Evolutionary conservation across 192 early-diverging fungal species (phyloP).

Genomic region (Backusella australiensis): DNA sequence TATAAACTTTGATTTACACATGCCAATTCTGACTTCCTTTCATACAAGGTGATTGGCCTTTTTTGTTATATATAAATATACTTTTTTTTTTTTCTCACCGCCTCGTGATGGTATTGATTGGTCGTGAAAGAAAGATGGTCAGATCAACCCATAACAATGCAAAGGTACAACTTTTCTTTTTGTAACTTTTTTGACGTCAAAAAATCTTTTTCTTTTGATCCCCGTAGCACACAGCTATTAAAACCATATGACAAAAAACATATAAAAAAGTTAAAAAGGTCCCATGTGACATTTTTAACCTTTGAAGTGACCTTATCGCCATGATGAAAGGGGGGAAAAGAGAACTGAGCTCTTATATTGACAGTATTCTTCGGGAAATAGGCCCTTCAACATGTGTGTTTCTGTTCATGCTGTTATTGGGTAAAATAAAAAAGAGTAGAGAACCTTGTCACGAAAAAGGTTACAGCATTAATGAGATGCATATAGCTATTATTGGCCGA

Average conservation of each 20-base stretch:
- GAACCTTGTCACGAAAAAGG: background rate
- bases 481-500: background rate
- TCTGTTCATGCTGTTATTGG: background rate
- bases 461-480: slow-evolving; percentile 2
- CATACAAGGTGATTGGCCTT: background rate
- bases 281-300: background rate
- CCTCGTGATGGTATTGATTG: background rate
- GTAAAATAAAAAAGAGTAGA: background rate
- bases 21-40: background rate
- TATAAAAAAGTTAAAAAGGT: background rate
- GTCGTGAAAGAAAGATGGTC: background rate
- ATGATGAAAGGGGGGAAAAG: background rate
- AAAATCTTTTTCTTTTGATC: background rate
- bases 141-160: background rate
- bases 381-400: background rate
- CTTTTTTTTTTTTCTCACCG: background rate
- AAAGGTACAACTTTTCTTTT: background rate
- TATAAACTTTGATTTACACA: background rate
- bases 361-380: background rate
- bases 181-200: background rate
- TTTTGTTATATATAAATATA: background rate
- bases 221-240: background rate
- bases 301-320: no score
- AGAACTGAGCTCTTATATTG: background rate
- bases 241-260: background rate